A percentile compares a stretch with the other conserved stretches of the same genome.
Conservation (phyloP, 2,329 filamentous ascomycete species). For the Atkinsonella texensis region DNA sequence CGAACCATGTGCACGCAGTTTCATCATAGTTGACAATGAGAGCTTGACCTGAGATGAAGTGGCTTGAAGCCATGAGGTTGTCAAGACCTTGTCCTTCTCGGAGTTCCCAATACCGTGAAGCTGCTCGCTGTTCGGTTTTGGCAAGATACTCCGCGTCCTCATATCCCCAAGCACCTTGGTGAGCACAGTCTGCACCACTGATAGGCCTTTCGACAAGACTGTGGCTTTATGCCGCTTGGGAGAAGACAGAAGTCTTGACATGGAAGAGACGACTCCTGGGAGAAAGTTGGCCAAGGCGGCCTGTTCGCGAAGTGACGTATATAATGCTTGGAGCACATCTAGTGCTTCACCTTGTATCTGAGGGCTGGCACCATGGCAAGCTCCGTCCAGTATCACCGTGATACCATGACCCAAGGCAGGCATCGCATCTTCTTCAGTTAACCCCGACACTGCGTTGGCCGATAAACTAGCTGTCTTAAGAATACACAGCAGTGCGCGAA, state of each 20-base stretch:
- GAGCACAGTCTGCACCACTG: constrained; percentile 43
- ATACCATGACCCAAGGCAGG: constrained; percentile 75
- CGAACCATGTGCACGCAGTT: constrained; percentile 59
- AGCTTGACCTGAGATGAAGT: constrained; percentile 73
- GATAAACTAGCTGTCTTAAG: constrained; percentile 46
- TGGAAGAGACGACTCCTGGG: constrained; percentile 72
- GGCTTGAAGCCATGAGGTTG: constrained; percentile 60
- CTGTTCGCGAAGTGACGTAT: constrained; percentile 53
- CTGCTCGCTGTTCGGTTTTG: constrained; percentile 16
- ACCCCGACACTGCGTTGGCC: constrained; percentile 32
- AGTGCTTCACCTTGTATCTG: constrained; percentile 63
- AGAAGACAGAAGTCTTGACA: constrained; percentile 63
- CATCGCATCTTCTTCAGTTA: constrained; percentile 47
- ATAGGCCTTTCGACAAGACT: constrained; percentile 51
- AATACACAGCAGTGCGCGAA: constrained; percentile 56
- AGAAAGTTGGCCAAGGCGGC: constrained; percentile 75
- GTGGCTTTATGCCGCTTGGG: constrained; percentile 44
- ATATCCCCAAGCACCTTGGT: constrained; percentile 46
- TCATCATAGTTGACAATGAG: constrained; percentile 66
- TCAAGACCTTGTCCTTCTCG: constrained; percentile 26
- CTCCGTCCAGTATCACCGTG: constrained; percentile 63
- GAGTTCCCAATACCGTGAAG: constrained; percentile 12
- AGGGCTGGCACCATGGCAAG: constrained; percentile 51
- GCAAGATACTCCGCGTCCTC: constrained; percentile 34
- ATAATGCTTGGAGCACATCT: constrained; percentile 49